These are phyloP conservation scores for Pythium chondricola DNA, from an alignment of 352 stramenopile genomes.

Conservation along the genomic window DNA sequence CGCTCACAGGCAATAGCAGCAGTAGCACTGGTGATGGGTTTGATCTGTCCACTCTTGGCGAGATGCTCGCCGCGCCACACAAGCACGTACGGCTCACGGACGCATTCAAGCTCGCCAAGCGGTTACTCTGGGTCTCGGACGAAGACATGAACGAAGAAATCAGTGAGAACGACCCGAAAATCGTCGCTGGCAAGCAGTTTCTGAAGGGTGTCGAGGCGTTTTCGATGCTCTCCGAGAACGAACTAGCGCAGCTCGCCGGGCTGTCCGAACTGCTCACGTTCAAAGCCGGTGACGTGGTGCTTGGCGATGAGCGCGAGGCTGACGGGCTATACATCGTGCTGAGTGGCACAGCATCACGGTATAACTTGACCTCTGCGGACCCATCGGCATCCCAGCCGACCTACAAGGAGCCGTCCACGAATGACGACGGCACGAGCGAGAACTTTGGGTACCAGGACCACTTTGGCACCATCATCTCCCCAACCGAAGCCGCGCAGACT, in stretches of 20 bases:
- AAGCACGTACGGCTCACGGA: conserved; percentile 18
- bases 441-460: conserved; percentile 50
- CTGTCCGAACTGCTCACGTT: conserved; percentile 37
- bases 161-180: conserved; percentile 43
- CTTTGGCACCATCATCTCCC: conserved; percentile 41
- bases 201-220: conserved; percentile 47
- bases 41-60: conserved; percentile 15
- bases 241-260: conserved; percentile 42
- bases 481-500: conserved; percentile 22
- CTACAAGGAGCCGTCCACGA: not conserved
- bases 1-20: conserved; percentile 7
- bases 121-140: conserved; percentile 39
- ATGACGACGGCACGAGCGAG: conserved; percentile 21
- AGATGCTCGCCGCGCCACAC: conserved; percentile 21
- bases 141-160: conserved; percentile 47
- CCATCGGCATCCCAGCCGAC: not conserved
- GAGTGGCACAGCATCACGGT: conserved; percentile 30
- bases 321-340: conserved; percentile 57
- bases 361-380: too few relatives aligned
- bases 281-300: conserved; percentile 31
- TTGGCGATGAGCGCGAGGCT: conserved; percentile 34
- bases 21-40: conserved; percentile 4
- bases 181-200: conserved; percentile 48
- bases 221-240: conserved; percentile 45
- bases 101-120: conserved; percentile 28